Percentiles rank a stretch among this genome's conserved stretches.
phyloP scores from a whole-genome alignment of 1,284 basidiomycete species.

The Irpex sp. region DNA sequence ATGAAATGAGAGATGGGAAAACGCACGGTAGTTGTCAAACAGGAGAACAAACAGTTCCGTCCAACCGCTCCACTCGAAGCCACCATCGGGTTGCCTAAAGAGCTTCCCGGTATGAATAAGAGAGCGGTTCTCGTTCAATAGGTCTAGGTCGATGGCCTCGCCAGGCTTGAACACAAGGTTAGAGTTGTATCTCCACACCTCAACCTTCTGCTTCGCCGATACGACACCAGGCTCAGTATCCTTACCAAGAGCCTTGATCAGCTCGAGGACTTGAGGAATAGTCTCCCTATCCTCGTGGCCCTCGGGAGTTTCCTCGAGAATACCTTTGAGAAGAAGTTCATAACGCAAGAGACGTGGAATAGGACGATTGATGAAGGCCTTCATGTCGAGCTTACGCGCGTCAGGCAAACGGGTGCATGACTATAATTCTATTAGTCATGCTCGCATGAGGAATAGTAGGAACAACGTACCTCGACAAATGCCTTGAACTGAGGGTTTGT shows the following conservation, averaged over 20 bases:
- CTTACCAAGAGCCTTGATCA: constrained; percentile 82
- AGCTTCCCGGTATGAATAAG: constrained; percentile 82
- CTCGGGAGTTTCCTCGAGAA: constrained; percentile 69
- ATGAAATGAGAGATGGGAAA: neutral
- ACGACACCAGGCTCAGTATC: constrained; percentile 82
- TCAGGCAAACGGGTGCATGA: constrained; percentile 70
- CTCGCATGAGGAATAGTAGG: neutral
- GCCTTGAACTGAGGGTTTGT: constrained; percentile 77
- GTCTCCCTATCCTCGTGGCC: constrained; percentile 77
- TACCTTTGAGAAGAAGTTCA: constrained; percentile 78
- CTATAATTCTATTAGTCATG: constrained; percentile 31
- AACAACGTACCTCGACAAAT: constrained; percentile 73
- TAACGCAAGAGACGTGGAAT: constrained; percentile 89
- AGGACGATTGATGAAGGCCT: constrained; percentile 85
- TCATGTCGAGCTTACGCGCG: constrained; percentile 79
- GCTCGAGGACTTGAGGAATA: constrained; percentile 81
- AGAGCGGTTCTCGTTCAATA: constrained; percentile 79
- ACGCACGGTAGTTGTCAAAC: constrained; percentile 90
- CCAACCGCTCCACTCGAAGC: constrained; percentile 79
- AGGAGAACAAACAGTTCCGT: constrained; percentile 83
- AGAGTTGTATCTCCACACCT: constrained; percentile 81
- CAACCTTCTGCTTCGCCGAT: constrained; percentile 83
- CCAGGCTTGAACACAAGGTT: constrained; percentile 78
- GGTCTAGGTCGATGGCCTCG: constrained; percentile 81
- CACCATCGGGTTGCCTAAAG: constrained; percentile 82